Base-by-base conservation (phyloP, 345 rosid species). In the Boechera stricta region DNA sequence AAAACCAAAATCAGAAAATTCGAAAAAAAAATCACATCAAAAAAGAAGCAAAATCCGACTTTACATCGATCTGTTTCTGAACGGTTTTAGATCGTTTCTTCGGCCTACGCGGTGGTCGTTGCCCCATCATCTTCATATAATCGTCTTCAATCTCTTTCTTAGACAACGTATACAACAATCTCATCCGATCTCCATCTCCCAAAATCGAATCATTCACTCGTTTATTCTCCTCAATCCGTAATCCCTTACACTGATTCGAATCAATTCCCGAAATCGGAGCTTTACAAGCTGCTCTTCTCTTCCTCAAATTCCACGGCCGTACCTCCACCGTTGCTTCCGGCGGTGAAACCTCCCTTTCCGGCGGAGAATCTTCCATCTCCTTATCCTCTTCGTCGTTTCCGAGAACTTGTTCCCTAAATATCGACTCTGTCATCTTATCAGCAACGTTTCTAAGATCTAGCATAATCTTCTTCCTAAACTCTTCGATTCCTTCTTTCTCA, bases 231-330 rank as follows among this genome's bases (percentile, higher is more conserved):
- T 16, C 16, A 42, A 72, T 60, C 38, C 24, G 63, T 16, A 77
- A 58, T 10, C 74, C 82, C 18, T 66, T 58, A 4, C 0, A 45
- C 32, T 56, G 64, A 52, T 56, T 29, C 44, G 24, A 56, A 35
- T 64, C 72, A 15, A 66, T 38, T 28, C 77, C 82, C 6, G 54
- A 69, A 24, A 78, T 10, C 58, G 87, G 87, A 26, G 82, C 86
- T 77, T 88, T 88, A 48, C 88, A 85, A 4, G 87, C 84, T 0
- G 87, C 84, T 73, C 89, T 86, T 69, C 93, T 86, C 32, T 89
- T 93, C 63, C 97, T 80, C 74, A 93, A 85, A 80, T 91, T 93
- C 97, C 97, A 93, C 42, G 93, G 97, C 77, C 80, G 75, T 24
- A 63, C 80, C 68, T 74, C 84, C 65, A n/a, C 84, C 52, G 75